Percentiles rank a stretch among this genome's conserved stretches.
Conservation (phyloP, 2,329 filamentous ascomycete species). For the Aspergillus sclerotialis region DNA sequence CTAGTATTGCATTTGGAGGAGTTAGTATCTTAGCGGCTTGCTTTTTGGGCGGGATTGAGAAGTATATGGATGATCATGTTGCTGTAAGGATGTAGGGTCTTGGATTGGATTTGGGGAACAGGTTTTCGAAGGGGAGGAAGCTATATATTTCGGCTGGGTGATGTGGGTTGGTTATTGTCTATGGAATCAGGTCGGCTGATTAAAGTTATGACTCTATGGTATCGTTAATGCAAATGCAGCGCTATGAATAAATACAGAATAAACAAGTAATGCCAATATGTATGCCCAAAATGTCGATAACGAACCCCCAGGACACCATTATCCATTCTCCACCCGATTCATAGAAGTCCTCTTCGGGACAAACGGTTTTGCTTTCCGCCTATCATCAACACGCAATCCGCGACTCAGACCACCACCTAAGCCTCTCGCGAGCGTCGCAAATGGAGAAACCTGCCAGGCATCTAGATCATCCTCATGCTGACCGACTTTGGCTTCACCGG, state of each 20-base stretch:
- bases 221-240: not conserved
- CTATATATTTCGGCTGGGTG: too few relatives aligned
- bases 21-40: slow-evolving; percentile 51
- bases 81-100: slow-evolving; percentile 41
- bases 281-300: not conserved
- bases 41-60: slow-evolving; percentile 53
- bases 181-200: not conserved
- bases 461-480: slow-evolving; percentile 29
- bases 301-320: slow-evolving; percentile 1
- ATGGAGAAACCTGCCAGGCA: slow-evolving; percentile 29
- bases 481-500: slow-evolving; percentile 11
- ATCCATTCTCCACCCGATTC: slow-evolving; percentile 18
- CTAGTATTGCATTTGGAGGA: slow-evolving; percentile 55
- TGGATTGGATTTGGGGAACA: not conserved
- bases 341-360: slow-evolving; percentile 16
- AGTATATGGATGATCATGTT: slow-evolving; percentile 54
- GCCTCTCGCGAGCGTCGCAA: slow-evolving; percentile 35
- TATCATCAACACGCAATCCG: slow-evolving; percentile 27
- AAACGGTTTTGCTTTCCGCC: slow-evolving; percentile 19
- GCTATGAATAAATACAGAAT: not conserved
- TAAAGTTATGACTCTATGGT: too few relatives aligned
- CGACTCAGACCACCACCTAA: slow-evolving; percentile 37
- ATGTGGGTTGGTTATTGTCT: not conserved
- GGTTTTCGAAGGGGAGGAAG: too few relatives aligned
- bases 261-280: slow-evolving; percentile 1